Evolutionary conservation across 306 rosid species (phyloP).

Genomic region (Lablab purpureus): DNA sequence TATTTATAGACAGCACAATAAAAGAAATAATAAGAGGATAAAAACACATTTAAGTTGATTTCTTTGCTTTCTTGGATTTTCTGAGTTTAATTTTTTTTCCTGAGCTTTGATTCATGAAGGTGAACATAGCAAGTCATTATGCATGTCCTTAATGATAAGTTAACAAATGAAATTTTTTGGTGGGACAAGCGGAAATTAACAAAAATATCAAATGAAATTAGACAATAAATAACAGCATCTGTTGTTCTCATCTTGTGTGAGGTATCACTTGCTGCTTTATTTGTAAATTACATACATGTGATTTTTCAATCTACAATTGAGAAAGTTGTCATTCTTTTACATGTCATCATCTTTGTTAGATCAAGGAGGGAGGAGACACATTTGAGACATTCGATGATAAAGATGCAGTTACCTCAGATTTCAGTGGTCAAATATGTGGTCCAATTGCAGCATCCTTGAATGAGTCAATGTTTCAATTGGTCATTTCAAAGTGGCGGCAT

Average conservation of each 20-base stretch:
- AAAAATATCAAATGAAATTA: conserved; percentile 18
- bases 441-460: conserved; percentile 93
- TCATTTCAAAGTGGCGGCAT: conserved; percentile 81
- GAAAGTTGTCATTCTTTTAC: conserved; percentile 31
- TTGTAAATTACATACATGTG: conserved; percentile 29
- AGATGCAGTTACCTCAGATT: conserved; percentile 61
- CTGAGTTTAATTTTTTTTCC: neutral
- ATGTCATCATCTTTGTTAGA: conserved; percentile 55
- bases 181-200: conserved; percentile 14
- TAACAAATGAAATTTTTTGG: neutral
- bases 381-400: conserved; percentile 51
- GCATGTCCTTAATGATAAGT: conserved; percentile 10
- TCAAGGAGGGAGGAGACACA: conserved; percentile 47
- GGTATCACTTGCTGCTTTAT: conserved; percentile 36
- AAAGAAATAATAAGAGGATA: neutral
- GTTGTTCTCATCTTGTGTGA: conserved; percentile 34
- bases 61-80: neutral
- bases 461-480: conserved; percentile 88
- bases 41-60: neutral
- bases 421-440: conserved; percentile 84
- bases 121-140: conserved; percentile 12
- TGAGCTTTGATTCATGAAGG: conserved; percentile 3
- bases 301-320: conserved; percentile 23
- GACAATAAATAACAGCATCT: conserved; percentile 1
- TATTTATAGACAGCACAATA: neutral